These are phyloP conservation scores for Cryptococcus depauperatus DNA, from an alignment of 1,284 basidiomycete species.

Conservation along the genomic window DNA sequence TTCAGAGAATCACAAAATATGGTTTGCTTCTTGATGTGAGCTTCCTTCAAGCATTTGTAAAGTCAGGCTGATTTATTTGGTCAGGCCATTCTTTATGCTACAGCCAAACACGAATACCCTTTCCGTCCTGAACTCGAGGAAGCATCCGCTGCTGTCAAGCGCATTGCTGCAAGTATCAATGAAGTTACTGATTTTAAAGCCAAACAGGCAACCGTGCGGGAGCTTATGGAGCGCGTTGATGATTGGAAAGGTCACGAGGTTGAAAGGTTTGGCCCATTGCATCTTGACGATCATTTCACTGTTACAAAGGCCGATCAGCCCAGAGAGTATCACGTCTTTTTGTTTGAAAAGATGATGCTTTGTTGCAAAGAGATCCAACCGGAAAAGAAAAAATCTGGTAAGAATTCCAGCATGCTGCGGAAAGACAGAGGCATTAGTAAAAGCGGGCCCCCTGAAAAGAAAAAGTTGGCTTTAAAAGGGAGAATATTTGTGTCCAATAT, in stretches of 20 bases:
- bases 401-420: conserved; percentile 38
- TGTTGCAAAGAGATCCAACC: conserved; percentile 80
- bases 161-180: conserved; percentile 92
- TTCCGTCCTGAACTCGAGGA: conserved; percentile 72
- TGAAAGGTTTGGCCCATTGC: conserved; percentile 82
- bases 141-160: conserved; percentile 77
- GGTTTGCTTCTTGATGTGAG: conserved; percentile 57
- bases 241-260: conserved; percentile 99
- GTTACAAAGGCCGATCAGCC: conserved; percentile 96
- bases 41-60: conserved; percentile 10
- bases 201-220: conserved; percentile 64
- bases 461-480: conserved; percentile 83
- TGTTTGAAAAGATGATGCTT: conserved; percentile 97
- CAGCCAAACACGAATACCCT: conserved; percentile 52
- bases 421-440: conserved; percentile 52
- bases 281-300: conserved; percentile 89
- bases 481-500: conserved; percentile 97
- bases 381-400: conserved; percentile 46
- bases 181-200: conserved; percentile 80
- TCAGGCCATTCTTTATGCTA: conserved; percentile 35
- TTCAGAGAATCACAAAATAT: conserved; percentile 71
- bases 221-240: conserved; percentile 81
- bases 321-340: conserved; percentile 95
- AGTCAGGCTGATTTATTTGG: conserved; percentile 3
- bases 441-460: conserved; percentile 47